Base-by-base conservation (phyloP, 179 eudicot genomes). In the Beta corolliflora region DNA sequence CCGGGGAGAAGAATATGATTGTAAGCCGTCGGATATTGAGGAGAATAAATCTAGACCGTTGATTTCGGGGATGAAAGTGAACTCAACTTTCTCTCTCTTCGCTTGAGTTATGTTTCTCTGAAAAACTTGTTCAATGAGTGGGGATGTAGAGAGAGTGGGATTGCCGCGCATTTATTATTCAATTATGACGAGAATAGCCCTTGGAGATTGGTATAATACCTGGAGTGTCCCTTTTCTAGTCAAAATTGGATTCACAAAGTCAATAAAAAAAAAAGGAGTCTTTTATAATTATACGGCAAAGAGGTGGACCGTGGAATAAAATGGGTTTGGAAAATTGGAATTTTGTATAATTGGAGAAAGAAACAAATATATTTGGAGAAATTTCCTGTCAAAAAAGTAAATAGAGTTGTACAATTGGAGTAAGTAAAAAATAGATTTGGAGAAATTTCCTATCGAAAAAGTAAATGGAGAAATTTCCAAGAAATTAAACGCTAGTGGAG, bases 141-240 rank as follows among this genome's bases (percentile, higher is more conserved):
- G 73, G 53, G 73, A 31, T 68, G 9, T n/a, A 18, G 72, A 44
- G 46, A 25, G 18, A 29, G 19, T 13, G 79, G 71, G 70, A 61
- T 63, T 13, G 54, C 80, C 80, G 64, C 80, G 80, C 58, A 77
- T 63, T 77, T 77, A 77, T 77, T 77, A 77, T 77, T 71, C 59
- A 0, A 14, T 46, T 21, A 19, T 63, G 80, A 63, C 80, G 23
- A 36, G 2, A 63, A 0, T 77, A 25, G 60, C 79, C 79, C 50
- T 44, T 36, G 1, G 16, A 19, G 5, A 1, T 50, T 5, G 8
- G 61, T 59, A 5, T 36, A 76, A 76, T 76, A 76, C 69, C 9
- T 23, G 16, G 78, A 19, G 1, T 31, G 5, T 44, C n/a, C 67
- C 31, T 46, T 19, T 41, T 12, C n/a, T 48, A 76, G 69, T 59